These are phyloP conservation scores for Penicillium sp. DNA, from an alignment of 2,329 filamentous ascomycete species.

Conservation along the genomic window DNA sequence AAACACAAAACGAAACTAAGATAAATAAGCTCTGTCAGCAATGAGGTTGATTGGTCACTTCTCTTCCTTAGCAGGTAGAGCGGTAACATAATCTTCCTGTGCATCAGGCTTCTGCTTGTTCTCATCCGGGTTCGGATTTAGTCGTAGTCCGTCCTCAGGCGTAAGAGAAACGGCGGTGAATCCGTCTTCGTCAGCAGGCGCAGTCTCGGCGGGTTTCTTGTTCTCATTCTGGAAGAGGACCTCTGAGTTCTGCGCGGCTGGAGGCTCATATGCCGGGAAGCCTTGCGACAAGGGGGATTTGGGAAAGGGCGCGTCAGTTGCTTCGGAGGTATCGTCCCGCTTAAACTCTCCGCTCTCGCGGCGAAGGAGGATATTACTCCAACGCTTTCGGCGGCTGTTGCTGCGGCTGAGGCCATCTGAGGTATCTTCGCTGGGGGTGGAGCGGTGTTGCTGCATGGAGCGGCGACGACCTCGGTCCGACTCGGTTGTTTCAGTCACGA, in stretches of 20 bases:
- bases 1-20: not conserved
- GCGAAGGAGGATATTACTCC: conserved; percentile 38
- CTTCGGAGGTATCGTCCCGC: conserved; percentile 22
- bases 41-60: not conserved
- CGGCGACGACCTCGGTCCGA: conserved; percentile 31
- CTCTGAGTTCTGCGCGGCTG: not conserved
- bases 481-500: conserved; percentile 26
- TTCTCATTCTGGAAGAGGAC: not conserved
- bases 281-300: conserved; percentile 36
- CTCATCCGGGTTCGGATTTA: conserved; percentile 9
- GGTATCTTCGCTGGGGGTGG: conserved; percentile 31
- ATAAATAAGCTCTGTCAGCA: not conserved
- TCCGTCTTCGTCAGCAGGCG: conserved; percentile 15
- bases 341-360: conserved; percentile 34
- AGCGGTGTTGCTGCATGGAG: conserved; percentile 25
- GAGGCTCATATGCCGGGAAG: conserved; percentile 22
- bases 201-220: conserved; percentile 2
- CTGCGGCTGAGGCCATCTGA: conserved; percentile 29
- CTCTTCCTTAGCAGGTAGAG: conserved; percentile 7
- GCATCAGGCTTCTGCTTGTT: not conserved
- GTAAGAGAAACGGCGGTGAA: conserved; percentile 19
- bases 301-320: conserved; percentile 23
- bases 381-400: conserved; percentile 37
- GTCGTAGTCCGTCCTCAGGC: conserved; percentile 13
- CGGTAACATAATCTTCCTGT: not conserved